phyloP scores from a whole-genome alignment of 2,329 filamentous ascomycete species.

The Sclerotinia minor region DNA sequence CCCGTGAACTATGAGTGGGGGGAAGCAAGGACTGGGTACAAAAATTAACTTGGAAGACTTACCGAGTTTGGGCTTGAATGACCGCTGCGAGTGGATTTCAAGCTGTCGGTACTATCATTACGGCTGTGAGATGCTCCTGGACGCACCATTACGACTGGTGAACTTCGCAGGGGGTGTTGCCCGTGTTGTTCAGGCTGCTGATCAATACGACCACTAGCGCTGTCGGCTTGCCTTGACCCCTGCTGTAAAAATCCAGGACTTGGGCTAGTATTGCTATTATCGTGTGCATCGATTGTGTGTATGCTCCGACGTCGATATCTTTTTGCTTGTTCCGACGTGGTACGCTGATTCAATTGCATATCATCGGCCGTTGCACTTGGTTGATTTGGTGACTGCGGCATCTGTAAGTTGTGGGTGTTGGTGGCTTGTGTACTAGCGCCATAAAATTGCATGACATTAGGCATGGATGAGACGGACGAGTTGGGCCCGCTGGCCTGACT shows the following conservation, averaged over 20 bases:
- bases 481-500: conserved; percentile 34
- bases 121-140: conserved; percentile 39
- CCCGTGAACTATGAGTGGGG: conserved; percentile 27
- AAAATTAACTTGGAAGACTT: conserved; percentile 46
- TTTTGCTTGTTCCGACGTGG: conserved; percentile 66
- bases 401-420: conserved; percentile 35
- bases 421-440: conserved; percentile 45
- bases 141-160: conserved; percentile 35
- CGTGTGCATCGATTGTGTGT: conserved; percentile 58
- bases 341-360: conserved; percentile 55
- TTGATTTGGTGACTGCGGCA: conserved; percentile 36
- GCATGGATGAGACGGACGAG: conserved; percentile 53
- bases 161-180: conserved; percentile 41
- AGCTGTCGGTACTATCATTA: conserved; percentile 65
- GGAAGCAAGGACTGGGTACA: conserved; percentile 13
- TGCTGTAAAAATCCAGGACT: conserved; percentile 33
- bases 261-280: conserved; percentile 28
- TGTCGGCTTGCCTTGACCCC: conserved; percentile 38
- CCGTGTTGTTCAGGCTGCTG: conserved; percentile 39
- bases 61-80: conserved; percentile 66
- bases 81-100: conserved; percentile 57
- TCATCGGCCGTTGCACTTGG: conserved; percentile 36
- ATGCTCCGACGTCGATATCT: conserved; percentile 81
- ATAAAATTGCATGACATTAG: conserved; percentile 56
- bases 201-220: conserved; percentile 39